Conservation (phyloP, 2,329 filamentous ascomycete genomes). For the Aspergillus amoenus region DNA sequence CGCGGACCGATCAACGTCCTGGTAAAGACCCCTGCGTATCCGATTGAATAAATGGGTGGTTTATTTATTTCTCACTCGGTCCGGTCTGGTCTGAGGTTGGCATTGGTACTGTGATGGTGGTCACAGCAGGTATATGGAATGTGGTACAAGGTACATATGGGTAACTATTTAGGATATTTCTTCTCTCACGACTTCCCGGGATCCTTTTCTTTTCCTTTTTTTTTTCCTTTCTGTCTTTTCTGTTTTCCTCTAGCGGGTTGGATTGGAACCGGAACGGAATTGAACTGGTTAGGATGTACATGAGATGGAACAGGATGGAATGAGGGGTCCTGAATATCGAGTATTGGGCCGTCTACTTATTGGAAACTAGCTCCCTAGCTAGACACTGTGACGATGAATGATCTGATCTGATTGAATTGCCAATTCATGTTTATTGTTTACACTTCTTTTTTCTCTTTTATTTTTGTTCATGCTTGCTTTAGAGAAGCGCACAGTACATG, state of each 20-base stretch:
- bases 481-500: not conserved
- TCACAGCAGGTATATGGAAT: not conserved
- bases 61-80: not conserved
- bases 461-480: not conserved
- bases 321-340: not conserved
- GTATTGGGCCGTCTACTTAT: not conserved
- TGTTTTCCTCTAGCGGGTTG: too few species aligned
- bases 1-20: slow-evolving; percentile 63
- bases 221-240: too few species aligned
- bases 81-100: not conserved
- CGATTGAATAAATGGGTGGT: slow-evolving; percentile 22
- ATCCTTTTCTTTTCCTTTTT: too few species aligned
- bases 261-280: too few species aligned
- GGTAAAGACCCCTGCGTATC: slow-evolving; percentile 70
- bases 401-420: not conserved
- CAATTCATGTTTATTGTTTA: not conserved
- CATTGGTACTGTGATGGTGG: not conserved
- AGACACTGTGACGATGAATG: not conserved
- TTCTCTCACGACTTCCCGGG: too few species aligned
- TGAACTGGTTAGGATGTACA: not conserved
- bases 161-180: not conserved
- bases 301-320: not conserved
- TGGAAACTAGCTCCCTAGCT: not conserved
- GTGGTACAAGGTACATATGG: not conserved
- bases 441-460: not conserved